phyloP scores from a whole-genome alignment of 2,329 filamentous ascomycete species.

The Ceratocystis variospora region DNA sequence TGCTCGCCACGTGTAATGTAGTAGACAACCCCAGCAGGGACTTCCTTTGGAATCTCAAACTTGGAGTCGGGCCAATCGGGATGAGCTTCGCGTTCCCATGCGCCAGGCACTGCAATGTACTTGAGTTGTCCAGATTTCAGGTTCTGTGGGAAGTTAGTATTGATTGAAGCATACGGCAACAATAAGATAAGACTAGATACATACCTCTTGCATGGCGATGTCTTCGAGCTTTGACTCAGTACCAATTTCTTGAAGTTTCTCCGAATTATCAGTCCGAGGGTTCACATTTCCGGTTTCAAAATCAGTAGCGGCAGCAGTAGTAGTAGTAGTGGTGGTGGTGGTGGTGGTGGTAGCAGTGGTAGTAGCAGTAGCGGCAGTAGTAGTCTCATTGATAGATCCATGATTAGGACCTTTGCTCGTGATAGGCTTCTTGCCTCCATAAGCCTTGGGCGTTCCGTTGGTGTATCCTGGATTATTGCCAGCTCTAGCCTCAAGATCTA shows the following conservation, averaged over 20 bases:
- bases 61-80: constrained; percentile 22
- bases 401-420: constrained; percentile 17
- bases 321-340: background rate
- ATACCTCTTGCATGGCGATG: constrained; percentile 13
- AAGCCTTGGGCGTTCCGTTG: constrained; percentile 16
- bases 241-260: constrained; percentile 11
- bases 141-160: constrained; percentile 12
- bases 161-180: background rate
- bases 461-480: constrained; percentile 11
- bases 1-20: constrained; percentile 21
- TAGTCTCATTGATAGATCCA: constrained; percentile 15
- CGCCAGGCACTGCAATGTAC: constrained; percentile 20
- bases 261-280: constrained; percentile 10
- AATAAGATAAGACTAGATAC: background rate
- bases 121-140: constrained; percentile 18
- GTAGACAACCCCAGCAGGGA: constrained; percentile 20
- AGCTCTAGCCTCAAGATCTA: constrained; percentile 16
- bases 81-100: constrained; percentile 21
- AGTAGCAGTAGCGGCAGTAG: constrained; percentile 13
- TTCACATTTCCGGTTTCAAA: constrained; percentile 13
- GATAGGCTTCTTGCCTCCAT: constrained; percentile 18
- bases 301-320: constrained; percentile 11
- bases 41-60: constrained; percentile 21
- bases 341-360: constrained; percentile 3
- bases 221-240: constrained; percentile 8